Base-by-base conservation (phyloP, 352 stramenopile species). In the Globisporangium polare region DNA sequence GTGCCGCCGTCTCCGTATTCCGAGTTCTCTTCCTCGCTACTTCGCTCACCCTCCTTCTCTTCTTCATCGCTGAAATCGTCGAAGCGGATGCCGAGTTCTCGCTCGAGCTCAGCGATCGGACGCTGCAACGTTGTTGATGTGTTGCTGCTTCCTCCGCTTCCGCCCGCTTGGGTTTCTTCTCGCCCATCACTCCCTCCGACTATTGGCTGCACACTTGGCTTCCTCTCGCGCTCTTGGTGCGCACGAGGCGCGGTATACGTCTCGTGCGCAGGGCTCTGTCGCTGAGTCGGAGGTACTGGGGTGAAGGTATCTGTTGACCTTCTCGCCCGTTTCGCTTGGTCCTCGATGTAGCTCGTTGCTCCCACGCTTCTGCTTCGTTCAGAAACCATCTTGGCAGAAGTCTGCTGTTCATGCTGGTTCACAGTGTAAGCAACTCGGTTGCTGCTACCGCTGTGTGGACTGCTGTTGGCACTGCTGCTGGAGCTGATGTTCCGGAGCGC, bases 41-140 rank as follows among this genome's bases (percentile, higher is more conserved):
- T 54, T 1, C 5, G 49, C 4, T 82, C 67, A 41, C 67, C 62
- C 35, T 83, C 69, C 59, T 84, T 83, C 50, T 84, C 71, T 66
- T 86, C 77, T 62, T 86, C 77, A 27, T 88, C 77, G 18, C 74
- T 87, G 18, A 83, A 65, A 50, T 81, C 77, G 35, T 88, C 73
- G 37, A 92, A 89, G 29, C 67, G 75, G 49, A 89, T 86, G 0
- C 80, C 83, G 7, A 92, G 67, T 55, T 86, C 83, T 56, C 72
- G 72, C 63, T 92, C 80, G 18, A 92, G 68, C 56, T 92, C 80
- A 22, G 83, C 80, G 53, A 92, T 89, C 17, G 83, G 78, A 17
- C 80, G 77, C 45, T 92, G 83, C 29, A 87, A 46, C n/a, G 71
- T 53, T 59, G 27, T 71, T 68, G 53, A 68, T 62, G 33, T 55